phyloP scores from a whole-genome alignment of 352 stramenopile species.

The Phytophthora agathidicida region DNA sequence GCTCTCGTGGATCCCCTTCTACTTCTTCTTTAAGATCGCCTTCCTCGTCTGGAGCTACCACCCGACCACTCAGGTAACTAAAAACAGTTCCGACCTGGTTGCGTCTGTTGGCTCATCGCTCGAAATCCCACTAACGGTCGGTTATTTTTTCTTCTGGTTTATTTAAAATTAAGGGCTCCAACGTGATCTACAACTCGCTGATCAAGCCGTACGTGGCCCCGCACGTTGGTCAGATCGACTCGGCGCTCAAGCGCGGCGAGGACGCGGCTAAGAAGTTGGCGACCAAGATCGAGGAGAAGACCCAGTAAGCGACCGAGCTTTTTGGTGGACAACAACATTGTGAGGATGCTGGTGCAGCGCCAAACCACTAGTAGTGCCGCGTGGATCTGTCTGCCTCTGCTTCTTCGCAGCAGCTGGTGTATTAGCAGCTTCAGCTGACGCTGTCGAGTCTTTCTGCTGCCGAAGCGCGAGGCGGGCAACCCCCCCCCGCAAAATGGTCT shows the following conservation, averaged over 20 bases:
- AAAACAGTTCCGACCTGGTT: too few relatives aligned
- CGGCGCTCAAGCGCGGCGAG: slow-evolving; percentile 59
- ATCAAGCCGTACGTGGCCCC: slow-evolving; percentile 86
- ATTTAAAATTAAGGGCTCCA: slow-evolving; percentile 59
- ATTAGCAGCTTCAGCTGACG: slow-evolving; percentile 11
- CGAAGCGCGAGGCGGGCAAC: not conserved
- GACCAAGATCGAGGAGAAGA: slow-evolving; percentile 57
- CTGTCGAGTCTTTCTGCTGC: slow-evolving; percentile 18
- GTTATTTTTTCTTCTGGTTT: not conserved
- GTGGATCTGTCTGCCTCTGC: slow-evolving; percentile 16
- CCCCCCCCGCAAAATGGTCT: slow-evolving; percentile 15
- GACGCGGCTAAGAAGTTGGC: slow-evolving; percentile 57
- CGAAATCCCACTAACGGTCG: slow-evolving; percentile 21
- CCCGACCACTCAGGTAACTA: slow-evolving; percentile 62
- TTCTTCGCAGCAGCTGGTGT: slow-evolving; percentile 11
- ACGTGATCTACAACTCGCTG: slow-evolving; percentile 83
- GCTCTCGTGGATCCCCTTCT: slow-evolving; percentile 86
- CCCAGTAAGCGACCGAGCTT: slow-evolving; percentile 24
- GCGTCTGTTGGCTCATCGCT: too few relatives aligned
- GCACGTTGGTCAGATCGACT: slow-evolving; percentile 73
- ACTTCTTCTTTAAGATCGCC: slow-evolving; percentile 88
- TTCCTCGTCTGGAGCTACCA: slow-evolving; percentile 90
- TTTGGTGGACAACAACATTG: not conserved
- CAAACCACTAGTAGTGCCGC: slow-evolving; percentile 23
- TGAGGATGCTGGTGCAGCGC: not conserved